These are phyloP conservation scores for Coffea canephora DNA, from an alignment of 257 asterid genomes.

Conservation along the genomic window DNA sequence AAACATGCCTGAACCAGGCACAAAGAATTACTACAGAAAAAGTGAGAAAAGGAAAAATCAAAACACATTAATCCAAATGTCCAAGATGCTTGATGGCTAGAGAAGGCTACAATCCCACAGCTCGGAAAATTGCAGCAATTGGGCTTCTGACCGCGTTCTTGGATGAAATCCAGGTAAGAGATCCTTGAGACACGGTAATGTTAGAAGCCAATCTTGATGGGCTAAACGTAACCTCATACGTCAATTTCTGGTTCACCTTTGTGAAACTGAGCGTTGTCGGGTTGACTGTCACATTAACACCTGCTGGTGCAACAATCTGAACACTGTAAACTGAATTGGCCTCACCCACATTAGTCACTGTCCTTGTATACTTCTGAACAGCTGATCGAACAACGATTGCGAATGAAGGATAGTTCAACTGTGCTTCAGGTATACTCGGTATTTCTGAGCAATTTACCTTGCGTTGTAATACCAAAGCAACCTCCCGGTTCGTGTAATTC, in stretches of 20 bases:
- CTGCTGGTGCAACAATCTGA: slow-evolving; percentile 2
- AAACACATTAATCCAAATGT: neutral
- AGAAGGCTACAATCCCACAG: neutral
- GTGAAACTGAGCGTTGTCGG: slow-evolving; percentile 10
- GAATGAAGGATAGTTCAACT: slow-evolving; percentile 20
- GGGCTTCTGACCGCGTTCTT: slow-evolving; percentile 13
- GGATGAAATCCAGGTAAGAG: slow-evolving; percentile 11
- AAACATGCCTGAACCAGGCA: neutral
- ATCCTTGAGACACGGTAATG: neutral
- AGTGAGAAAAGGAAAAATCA: neutral
- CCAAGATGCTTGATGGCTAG: neutral
- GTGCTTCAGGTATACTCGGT: neutral
- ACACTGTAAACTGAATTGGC: slow-evolving; percentile 7
- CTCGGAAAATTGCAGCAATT: neutral
- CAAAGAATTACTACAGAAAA: neutral
- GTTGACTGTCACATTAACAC: neutral
- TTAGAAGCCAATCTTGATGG: too few species aligned
- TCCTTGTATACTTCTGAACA: slow-evolving; percentile 16
- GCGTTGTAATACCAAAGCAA: neutral
- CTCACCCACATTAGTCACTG: slow-evolving; percentile 18
- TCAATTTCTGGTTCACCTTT: slow-evolving; percentile 14
- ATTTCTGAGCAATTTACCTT: neutral
- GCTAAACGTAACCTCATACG: slow-evolving; percentile 9
- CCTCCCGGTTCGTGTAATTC: neutral
- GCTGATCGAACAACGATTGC: neutral